These are phyloP conservation scores for Corynascus novoguineensis DNA, from an alignment of 495 filamentous ascomycete genomes.

Conservation along the genomic window DNA sequence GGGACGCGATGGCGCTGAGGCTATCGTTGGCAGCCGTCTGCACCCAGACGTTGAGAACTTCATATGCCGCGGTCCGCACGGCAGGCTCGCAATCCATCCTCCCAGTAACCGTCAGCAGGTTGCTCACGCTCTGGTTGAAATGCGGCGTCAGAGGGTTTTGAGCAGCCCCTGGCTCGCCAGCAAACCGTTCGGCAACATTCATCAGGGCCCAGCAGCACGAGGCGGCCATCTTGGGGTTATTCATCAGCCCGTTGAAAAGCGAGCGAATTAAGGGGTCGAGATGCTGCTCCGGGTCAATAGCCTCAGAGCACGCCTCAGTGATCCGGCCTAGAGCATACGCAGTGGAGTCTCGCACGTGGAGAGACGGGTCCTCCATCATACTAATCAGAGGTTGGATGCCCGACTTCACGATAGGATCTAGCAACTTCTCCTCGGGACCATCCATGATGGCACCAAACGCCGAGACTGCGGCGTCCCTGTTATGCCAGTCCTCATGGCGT, in stretches of 20 bases:
- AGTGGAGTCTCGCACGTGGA: conserved; percentile 94
- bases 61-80: conserved; percentile 96
- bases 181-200: conserved; percentile 95
- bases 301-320: conserved; percentile 80
- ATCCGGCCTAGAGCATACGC: conserved; percentile 95
- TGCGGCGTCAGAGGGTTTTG: conserved; percentile 83
- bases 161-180: conserved; percentile 66
- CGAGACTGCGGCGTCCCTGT: conserved; percentile 89
- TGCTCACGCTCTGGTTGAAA: conserved; percentile 86
- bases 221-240: conserved; percentile 91
- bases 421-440: conserved; percentile 79
- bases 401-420: conserved; percentile 91
- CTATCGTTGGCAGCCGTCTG: conserved; percentile 83
- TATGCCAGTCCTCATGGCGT: conserved; percentile 84
- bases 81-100: conserved; percentile 77
- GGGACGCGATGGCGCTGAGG: conserved; percentile 67
- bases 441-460: conserved; percentile 99
- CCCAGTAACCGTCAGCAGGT: conserved; percentile 79
- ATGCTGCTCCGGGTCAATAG: conserved; percentile 78
- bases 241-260: conserved; percentile 84
- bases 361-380: conserved; percentile 90
- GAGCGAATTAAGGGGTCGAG: conserved; percentile 76
- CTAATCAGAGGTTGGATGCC: conserved; percentile 80
- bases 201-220: conserved; percentile 99
- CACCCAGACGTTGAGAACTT: conserved; percentile 91